Conservation (phyloP, 1,284 basidiomycete species). For the Naganishia albida region DNA sequence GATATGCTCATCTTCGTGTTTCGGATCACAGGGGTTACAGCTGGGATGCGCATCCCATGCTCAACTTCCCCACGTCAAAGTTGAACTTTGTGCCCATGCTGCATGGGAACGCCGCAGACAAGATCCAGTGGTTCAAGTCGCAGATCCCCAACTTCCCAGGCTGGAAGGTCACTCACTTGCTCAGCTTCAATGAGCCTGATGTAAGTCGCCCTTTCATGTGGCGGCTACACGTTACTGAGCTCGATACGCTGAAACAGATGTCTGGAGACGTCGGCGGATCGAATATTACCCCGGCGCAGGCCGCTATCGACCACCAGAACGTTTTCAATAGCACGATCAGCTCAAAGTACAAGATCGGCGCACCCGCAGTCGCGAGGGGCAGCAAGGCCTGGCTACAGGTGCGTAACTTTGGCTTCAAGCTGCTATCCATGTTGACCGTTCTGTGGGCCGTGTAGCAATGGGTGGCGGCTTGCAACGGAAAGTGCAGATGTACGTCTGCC, state of each 20-base stretch:
- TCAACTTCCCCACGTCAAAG: slow-evolving; percentile 21
- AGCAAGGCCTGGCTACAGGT: slow-evolving; percentile 42
- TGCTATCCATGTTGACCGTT: too few relatives aligned
- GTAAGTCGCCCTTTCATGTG: neutral
- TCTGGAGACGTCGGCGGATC: slow-evolving; percentile 37
- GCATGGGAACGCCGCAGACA: slow-evolving; percentile 28
- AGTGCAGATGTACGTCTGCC: slow-evolving; percentile 35
- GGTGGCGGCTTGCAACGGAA: slow-evolving; percentile 40
- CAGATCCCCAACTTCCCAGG: slow-evolving; percentile 24
- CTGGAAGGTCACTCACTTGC: slow-evolving; percentile 37
- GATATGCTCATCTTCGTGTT: neutral
- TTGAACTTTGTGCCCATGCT: slow-evolving; percentile 27
- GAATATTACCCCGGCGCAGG: slow-evolving; percentile 35
- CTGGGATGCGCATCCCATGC: slow-evolving; percentile 27
- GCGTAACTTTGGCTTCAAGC: neutral
- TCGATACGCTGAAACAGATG: slow-evolving; percentile 4
- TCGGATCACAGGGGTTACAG: slow-evolving; percentile 20
- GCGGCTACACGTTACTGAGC: neutral
- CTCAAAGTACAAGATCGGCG: slow-evolving; percentile 39
- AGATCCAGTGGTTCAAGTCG: slow-evolving; percentile 30
- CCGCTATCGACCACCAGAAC: slow-evolving; percentile 39
- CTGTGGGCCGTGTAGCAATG: slow-evolving; percentile 34
- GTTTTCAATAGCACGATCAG: slow-evolving; percentile 38
- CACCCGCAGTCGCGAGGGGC: slow-evolving; percentile 43
- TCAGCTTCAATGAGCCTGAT: slow-evolving; percentile 47